Evolutionary conservation across 176 grass and related monocot species (phyloP).

Genomic region (Rhynchospora tenuis): DNA sequence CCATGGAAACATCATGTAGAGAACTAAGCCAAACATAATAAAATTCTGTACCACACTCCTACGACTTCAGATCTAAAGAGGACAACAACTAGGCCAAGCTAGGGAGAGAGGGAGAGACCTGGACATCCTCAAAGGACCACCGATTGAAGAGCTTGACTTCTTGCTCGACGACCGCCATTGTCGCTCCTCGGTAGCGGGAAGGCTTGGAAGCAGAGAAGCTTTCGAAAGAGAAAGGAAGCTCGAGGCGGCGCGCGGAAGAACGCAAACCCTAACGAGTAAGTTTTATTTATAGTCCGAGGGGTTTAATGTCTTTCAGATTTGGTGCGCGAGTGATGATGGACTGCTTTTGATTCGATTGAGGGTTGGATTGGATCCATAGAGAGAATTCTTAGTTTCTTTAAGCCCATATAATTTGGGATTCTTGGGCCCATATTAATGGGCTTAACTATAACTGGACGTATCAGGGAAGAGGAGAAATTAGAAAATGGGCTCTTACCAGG

Average conservation of each 20-base stretch:
- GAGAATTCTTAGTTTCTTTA: neutral
- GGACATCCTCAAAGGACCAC: slow-evolving; percentile 39
- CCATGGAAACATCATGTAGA: neutral
- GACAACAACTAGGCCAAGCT: neutral
- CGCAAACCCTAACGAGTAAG: neutral
- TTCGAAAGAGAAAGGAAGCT: neutral
- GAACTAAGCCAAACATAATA: neutral
- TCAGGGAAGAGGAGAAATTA: no score
- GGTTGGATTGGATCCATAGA: neutral
- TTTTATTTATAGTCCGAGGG: neutral
- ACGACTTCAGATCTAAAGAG: neutral
- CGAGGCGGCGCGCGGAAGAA: neutral
- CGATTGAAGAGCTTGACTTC: slow-evolving; percentile 42
- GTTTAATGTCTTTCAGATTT: neutral
- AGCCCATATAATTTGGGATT: neutral
- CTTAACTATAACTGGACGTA: no score
- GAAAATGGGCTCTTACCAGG: no score
- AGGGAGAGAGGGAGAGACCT: neutral
- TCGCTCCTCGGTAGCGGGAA: neutral
- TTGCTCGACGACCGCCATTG: slow-evolving; percentile 11
- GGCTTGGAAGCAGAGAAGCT: neutral
- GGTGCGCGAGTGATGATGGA: neutral
- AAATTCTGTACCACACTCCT: neutral
- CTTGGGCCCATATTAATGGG: neutral
- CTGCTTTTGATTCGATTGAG: neutral